Evolutionary conservation across 176 grass and related monocot genomes (phyloP).

Genomic region (Rhipidocladum racemiflorum): DNA sequence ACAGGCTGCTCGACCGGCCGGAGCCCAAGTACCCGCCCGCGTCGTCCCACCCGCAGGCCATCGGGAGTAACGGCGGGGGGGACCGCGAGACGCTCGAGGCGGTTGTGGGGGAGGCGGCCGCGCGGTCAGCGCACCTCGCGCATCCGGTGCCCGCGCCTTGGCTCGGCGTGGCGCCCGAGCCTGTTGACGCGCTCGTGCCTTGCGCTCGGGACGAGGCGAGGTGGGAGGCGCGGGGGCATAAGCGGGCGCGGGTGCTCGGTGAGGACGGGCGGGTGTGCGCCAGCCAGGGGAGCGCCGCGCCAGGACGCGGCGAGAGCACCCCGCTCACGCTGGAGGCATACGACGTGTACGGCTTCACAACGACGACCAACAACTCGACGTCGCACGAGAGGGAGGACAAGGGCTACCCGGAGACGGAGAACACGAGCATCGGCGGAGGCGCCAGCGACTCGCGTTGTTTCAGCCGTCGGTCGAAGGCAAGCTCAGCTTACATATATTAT

Average conservation of each 20-base stretch:
- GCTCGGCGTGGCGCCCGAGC: background rate
- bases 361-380: constrained; percentile 62
- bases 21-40: constrained; percentile 25
- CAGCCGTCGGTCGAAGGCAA: constrained; percentile 64
- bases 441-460: constrained; percentile 60
- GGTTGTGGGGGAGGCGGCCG: constrained; percentile 72
- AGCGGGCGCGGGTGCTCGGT: constrained; percentile 43
- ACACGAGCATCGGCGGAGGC: constrained; percentile 59
- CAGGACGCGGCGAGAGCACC: constrained; percentile 40
- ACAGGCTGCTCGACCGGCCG: constrained; percentile 50
- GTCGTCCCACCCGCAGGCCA: background rate
- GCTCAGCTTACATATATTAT: background rate
- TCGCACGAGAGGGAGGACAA: constrained; percentile 44
- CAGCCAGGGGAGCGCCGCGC: constrained; percentile 69
- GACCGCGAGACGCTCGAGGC: constrained; percentile 75
- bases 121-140: constrained; percentile 31
- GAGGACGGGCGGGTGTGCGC: constrained; percentile 48
- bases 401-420: constrained; percentile 69
- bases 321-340: constrained; percentile 49
- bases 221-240: constrained; percentile 5
- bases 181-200: constrained; percentile 61
- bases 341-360: constrained; percentile 49
- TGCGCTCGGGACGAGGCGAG: constrained; percentile 32
- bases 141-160: background rate
- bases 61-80: constrained; percentile 18